Conservation (phyloP, 495 filamentous ascomycete species). For the Thermothielavioides terrestris region DNA sequence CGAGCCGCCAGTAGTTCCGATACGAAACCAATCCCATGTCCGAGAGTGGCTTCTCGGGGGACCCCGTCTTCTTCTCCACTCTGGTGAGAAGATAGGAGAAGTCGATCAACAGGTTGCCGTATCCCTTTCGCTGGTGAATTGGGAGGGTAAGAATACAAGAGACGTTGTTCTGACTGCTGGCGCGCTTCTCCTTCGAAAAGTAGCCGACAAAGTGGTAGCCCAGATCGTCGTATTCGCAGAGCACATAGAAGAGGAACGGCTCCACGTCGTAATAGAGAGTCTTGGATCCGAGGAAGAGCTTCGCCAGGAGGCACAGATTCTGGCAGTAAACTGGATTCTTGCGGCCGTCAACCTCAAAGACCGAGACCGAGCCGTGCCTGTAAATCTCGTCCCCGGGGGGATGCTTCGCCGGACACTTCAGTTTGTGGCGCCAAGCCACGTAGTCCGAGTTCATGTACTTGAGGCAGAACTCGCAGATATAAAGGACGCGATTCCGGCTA, state of each 20-base stretch:
- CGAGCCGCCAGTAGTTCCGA: conserved; percentile 88
- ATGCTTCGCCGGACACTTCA: conserved; percentile 93
- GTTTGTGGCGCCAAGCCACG: conserved; percentile 94
- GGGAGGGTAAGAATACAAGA: conserved; percentile 94
- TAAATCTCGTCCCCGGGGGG: conserved; percentile 98
- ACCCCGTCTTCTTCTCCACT: conserved; percentile 88
- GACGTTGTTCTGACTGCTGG: conserved; percentile 89
- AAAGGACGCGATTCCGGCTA: conserved; percentile 86
- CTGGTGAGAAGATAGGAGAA: conserved; percentile 95
- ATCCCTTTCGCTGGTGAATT: conserved; percentile 94
- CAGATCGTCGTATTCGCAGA: conserved; percentile 87
- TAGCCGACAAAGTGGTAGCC: conserved; percentile 98
- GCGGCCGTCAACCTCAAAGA: conserved; percentile 94
- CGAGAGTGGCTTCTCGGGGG: conserved; percentile 93
- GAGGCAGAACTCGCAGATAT: conserved; percentile 97
- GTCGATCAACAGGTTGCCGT: conserved; percentile 92
- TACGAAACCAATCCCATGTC: conserved; percentile 98
- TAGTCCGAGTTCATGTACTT: conserved; percentile 99
- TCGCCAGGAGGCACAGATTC: conserved; percentile 91
- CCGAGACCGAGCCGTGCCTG: conserved; percentile 82
- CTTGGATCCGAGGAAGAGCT: conserved; percentile 93
- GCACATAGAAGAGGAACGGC: conserved; percentile 96
- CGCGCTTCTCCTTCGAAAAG: conserved; percentile 98
- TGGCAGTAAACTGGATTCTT: conserved; percentile 98
- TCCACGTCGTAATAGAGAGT: conserved; percentile 98